Evolutionary conservation across 352 stramenopile species (phyloP), one percentile per base, ranked within the genome.

Genomic region (Achlya hypogyna): DNA sequence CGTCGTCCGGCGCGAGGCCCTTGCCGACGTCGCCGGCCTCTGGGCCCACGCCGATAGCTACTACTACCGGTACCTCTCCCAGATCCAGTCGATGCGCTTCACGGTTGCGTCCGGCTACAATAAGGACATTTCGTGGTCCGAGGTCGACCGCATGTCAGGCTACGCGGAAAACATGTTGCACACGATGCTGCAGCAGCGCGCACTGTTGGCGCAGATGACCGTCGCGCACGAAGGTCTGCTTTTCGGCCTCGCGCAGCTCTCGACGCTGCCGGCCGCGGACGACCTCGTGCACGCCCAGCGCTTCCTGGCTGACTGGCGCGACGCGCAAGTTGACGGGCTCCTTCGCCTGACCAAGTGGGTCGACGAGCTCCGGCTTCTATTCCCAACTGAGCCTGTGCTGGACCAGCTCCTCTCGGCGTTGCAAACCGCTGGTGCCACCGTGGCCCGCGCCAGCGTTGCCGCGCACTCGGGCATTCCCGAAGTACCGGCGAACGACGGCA

Each of bases 91-190:
- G 12, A 69, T 96, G 71, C 84, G 87, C 12, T 95, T 91, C 68
- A 87, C 74, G 28, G 78, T 86, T 8, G 59, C 87, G 35, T 91
- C 86, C 3, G 87, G 77, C 70, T 94, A 93, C 66, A 94, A 87
- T 9, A 79, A 88, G 47, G 88, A 97, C 69, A 45, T 97, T 31
- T 95, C 83, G 6, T 75, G 70, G 5, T 84, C 73, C 27, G 87
- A 97, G 56, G 84, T 89, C 0, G 82, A 95, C 23, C 73, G 88
- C 16, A 97, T 97, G 83, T 86, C 78, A 65, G 87, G 86, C 6
- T 93, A 96, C 59, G 81, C 88, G 0, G 89, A 97, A 62, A 95
- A 97, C 69, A 89, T 98, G 77, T 72, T 96, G 0, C 76, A 89
- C 58, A 76, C 78, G 35, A 86, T 96, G 69, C 69, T 98, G 28